Conservation (phyloP, 2,329 filamentous ascomycete genomes). For the Aspergillus neotritici region DNA sequence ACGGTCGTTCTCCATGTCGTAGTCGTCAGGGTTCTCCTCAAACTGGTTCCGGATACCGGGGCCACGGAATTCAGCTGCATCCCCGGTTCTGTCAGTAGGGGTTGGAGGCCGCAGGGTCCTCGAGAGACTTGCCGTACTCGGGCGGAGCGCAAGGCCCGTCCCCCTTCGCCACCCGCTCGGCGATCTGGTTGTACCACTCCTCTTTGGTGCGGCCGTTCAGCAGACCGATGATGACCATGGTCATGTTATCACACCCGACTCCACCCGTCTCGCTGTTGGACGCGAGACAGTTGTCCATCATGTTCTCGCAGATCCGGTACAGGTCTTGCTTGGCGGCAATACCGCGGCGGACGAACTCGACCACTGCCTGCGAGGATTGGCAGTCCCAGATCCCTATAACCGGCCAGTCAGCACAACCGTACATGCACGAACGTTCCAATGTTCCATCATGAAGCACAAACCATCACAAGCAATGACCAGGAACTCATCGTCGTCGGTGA, state of each 20-base stretch:
- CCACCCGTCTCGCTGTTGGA: slow-evolving; percentile 97
- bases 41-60: slow-evolving; percentile 77
- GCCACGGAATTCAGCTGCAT: slow-evolving; percentile 74
- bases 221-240: slow-evolving; percentile 85
- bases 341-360: slow-evolving; percentile 93
- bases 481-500: slow-evolving; percentile 92
- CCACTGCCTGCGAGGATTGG: slow-evolving; percentile 93
- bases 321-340: slow-evolving; percentile 96
- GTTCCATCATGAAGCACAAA: slow-evolving; percentile 42
- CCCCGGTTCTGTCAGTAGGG: slow-evolving; percentile 37
- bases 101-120: slow-evolving; percentile 36
- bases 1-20: slow-evolving; percentile 47
- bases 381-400: slow-evolving; percentile 94
- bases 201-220: slow-evolving; percentile 89
- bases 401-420: slow-evolving; percentile 2
- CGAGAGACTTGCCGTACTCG: slow-evolving; percentile 87
- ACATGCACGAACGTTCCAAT: slow-evolving; percentile 1
- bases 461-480: slow-evolving; percentile 88
- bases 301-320: slow-evolving; percentile 95
- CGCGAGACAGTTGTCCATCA: slow-evolving; percentile 99
- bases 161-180: slow-evolving; percentile 87
- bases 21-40: slow-evolving; percentile 64
- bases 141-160: slow-evolving; percentile 97
- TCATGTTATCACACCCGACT: slow-evolving; percentile 99
- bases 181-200: slow-evolving; percentile 96